These are phyloP conservation scores for Bipolaris zeicola DNA, from an alignment of 2,329 filamentous ascomycete species.

Conservation along the genomic window DNA sequence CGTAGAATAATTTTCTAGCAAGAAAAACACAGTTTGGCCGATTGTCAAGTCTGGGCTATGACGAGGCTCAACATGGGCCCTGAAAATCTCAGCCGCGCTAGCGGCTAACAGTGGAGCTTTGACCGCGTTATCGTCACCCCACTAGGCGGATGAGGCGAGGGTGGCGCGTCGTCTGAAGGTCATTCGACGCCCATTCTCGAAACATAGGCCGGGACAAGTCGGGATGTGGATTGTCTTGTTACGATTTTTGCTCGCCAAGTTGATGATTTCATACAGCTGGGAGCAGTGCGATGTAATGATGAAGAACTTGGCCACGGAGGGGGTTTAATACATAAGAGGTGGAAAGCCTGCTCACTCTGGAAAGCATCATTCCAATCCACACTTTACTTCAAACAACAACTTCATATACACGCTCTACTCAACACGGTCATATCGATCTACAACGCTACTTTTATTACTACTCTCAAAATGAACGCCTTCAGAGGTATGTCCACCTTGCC, in stretches of 20 bases:
- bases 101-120: constrained; percentile 32
- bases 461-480: constrained; percentile 27
- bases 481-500: constrained; percentile 17
- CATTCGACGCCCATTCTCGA: constrained; percentile 25
- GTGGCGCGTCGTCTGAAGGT: constrained; percentile 30
- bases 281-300: constrained; percentile 14
- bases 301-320: constrained; percentile 13
- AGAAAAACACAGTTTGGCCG: background rate
- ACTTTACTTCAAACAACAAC: background rate
- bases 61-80: constrained; percentile 19
- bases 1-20: background rate
- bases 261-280: constrained; percentile 11
- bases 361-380: background rate
- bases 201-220: constrained; percentile 23
- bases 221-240: constrained; percentile 16
- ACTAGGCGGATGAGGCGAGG: constrained; percentile 25
- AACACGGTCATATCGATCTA: background rate
- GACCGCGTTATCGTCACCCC: constrained; percentile 31
- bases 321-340: constrained; percentile 19
- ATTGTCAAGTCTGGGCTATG: background rate
- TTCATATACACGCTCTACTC: background rate
- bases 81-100: constrained; percentile 31
- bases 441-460: background rate
- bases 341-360: background rate
- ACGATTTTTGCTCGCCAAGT: constrained; percentile 23